These are phyloP conservation scores for Panicum hallii DNA, from an alignment of 202 grass and related monocot species.

Conservation along the genomic window DNA sequence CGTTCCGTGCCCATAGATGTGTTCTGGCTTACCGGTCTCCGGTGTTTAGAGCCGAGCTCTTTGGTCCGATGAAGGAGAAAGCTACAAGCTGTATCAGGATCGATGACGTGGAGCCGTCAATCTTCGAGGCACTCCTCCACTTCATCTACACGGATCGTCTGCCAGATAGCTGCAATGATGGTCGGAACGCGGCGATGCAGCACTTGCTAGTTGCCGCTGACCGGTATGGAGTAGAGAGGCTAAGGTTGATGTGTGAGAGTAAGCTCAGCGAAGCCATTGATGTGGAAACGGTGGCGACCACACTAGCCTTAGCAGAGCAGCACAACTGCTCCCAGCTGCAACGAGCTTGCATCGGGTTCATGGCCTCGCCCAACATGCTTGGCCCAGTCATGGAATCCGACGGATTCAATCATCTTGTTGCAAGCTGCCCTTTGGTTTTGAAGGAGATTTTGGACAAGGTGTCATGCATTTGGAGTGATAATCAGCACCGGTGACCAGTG, in stretches of 20 bases:
- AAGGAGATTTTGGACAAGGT: constrained; percentile 53
- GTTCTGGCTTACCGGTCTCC: constrained; percentile 48
- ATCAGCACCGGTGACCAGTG: neutral
- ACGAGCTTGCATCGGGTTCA: constrained; percentile 48
- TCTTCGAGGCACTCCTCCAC: constrained; percentile 55
- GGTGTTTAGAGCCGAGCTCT: constrained; percentile 52
- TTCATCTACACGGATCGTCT: constrained; percentile 55
- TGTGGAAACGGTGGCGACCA: constrained; percentile 48
- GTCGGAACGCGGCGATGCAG: constrained; percentile 38
- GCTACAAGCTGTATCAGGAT: constrained; percentile 20
- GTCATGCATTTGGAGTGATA: constrained; percentile 42
- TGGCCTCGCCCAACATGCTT: constrained; percentile 53
- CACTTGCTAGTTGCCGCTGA: constrained; percentile 55
- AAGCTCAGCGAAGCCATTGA: constrained; percentile 45
- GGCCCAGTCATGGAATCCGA: constrained; percentile 30
- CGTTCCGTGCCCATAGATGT: constrained; percentile 42
- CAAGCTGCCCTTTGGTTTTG: constrained; percentile 47
- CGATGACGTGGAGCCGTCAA: constrained; percentile 47
- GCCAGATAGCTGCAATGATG: constrained; percentile 34
- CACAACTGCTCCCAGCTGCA: constrained; percentile 43
- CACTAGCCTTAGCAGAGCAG: constrained; percentile 49
- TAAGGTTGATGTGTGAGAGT: constrained; percentile 51
- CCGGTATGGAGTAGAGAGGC: constrained; percentile 52
- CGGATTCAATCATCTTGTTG: constrained; percentile 52
- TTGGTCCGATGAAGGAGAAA: constrained; percentile 46